Evolutionary conservation across 2,329 filamentous ascomycete genomes (phyloP), one percentile per base, ranked within the genome.

Genomic region (Hypoxylon sp.): DNA sequence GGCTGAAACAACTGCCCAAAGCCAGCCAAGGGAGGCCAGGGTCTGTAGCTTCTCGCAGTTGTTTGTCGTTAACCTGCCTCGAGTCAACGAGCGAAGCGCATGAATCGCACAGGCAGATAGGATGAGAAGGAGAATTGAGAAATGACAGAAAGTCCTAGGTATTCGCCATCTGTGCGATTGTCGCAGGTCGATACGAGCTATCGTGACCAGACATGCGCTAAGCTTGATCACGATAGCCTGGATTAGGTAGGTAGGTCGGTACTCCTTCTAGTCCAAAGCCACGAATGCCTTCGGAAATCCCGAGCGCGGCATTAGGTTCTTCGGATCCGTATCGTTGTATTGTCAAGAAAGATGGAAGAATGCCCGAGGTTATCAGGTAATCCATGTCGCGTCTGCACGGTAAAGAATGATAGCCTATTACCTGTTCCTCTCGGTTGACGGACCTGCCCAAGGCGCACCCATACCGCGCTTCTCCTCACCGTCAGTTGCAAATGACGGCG

Each of bases 1-100:
- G 58, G 58, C 61, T 63, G 61, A 63, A 63, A 63, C 61, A n/a
- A 23, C 45, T 29, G 50, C 51, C n/a, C 31, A 41, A 29, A 42
- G 43, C 26, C n/a, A n/a, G n/a, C n/a, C n/a, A n/a, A n/a, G n/a
- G n/a, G n/a, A n/a, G n/a, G n/a, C n/a, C 27, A 40, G 53, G 47
- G 26, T 50, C 17, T 24, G 26, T 27, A 18, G n/a, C 13, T 51
- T 20, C 38, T 47, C 26, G 10, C 9, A 51, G 21, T 38, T 11
- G 38, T 37, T 20, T 9, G 43, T 56, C 31, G 31, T 54, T 62
- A 23, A 31, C 23, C 33, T 40, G 10, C 47, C 33, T 9, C 35
- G 35, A 27, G 17, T 38, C 21, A 33, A 37, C 27, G 46, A 42
- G 33, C 37, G 47, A 57, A 29, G 40, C 53, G 43, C 15, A 35